A percentile compares a stretch with the other conserved stretches of the same genome.
Conservation (phyloP, 129 eudicot species). For the Heracleum sosnowskyi region DNA sequence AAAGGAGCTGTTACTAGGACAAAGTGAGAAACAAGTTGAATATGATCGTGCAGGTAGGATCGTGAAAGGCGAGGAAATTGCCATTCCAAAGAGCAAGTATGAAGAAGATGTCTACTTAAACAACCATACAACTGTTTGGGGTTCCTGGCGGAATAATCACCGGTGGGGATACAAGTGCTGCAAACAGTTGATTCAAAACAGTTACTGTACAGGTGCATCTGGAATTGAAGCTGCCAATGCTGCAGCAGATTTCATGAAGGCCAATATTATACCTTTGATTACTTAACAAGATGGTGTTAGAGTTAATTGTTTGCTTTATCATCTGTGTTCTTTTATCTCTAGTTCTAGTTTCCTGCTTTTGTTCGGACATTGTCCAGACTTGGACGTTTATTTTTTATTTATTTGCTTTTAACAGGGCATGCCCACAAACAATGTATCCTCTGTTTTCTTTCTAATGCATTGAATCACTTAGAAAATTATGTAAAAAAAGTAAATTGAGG, state of each 20-base stretch:
- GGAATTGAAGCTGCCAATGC: constrained; percentile 96
- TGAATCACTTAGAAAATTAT: too few species aligned
- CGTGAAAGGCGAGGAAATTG: constrained; percentile 76
- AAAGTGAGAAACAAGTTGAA: constrained; percentile 84
- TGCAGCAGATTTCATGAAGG: constrained; percentile 72
- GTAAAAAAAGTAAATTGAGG: too few species aligned
- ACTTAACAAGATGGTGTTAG: too few species aligned
- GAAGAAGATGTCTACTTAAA: constrained; percentile 78
- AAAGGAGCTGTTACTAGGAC: constrained; percentile 76
- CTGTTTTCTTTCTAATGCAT: too few species aligned
- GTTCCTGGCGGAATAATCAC: constrained; percentile 84
- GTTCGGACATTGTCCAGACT: too few species aligned
- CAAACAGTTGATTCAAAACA: constrained; percentile 63
- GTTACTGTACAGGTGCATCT: constrained; percentile 86
- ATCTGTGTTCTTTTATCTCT: too few species aligned
- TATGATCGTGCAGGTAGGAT: constrained; percentile 94
- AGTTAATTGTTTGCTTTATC: too few species aligned
- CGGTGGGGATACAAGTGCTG: constrained; percentile 93
- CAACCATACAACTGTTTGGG: constrained; percentile 76
- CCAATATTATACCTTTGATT: constrained; percentile 33
- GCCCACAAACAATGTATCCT: too few species aligned
- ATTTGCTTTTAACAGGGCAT: too few species aligned
- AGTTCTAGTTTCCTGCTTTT: too few species aligned
- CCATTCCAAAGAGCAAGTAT: constrained; percentile 78
- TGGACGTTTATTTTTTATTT: too few species aligned